Percentiles rank a stretch among this genome's conserved stretches.
phyloP scores from a whole-genome alignment of 495 filamentous ascomycete species.

The Penicillium arizonense region DNA sequence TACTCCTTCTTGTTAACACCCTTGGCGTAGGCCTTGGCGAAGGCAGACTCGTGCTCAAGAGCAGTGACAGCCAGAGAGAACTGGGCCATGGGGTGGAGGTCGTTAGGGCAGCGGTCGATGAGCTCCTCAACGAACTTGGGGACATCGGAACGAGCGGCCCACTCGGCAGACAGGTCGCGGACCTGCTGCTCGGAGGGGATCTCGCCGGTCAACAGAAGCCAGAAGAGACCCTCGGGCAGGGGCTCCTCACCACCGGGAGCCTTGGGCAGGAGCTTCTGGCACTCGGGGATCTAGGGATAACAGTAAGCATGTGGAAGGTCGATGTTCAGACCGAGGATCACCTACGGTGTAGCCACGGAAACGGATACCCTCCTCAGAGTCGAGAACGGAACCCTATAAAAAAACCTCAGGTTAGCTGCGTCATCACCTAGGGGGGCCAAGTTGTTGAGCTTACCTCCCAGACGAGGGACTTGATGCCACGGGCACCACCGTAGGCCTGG shows the following conservation, averaged over 20 bases:
- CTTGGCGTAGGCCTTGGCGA: constrained; percentile 97
- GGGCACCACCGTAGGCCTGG: constrained; percentile 98
- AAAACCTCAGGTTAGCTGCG: constrained; percentile 4
- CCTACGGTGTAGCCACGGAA: constrained; percentile 91
- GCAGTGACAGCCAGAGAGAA: constrained; percentile 97
- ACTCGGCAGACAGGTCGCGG: constrained; percentile 93
- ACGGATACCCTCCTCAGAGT: constrained; percentile 97
- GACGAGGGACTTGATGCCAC: constrained; percentile 96
- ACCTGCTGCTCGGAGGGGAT: constrained; percentile 97
- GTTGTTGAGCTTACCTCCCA: constrained; percentile 68
- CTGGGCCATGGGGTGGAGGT: constrained; percentile 99
- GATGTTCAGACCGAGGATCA: constrained; percentile 3
- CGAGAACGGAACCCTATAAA: constrained; percentile 83
- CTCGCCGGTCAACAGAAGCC: constrained; percentile 97
- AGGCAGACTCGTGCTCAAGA: constrained; percentile 95
- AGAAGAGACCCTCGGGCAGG: constrained; percentile 98
- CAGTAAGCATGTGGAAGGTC: constrained; percentile 15
- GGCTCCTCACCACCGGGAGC: constrained; percentile 94
- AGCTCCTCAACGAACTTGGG: constrained; percentile 98
- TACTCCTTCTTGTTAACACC: constrained; percentile 98
- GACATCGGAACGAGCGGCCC: constrained; percentile 94
- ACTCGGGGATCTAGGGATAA: constrained; percentile 79
- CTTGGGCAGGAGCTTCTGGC: constrained; percentile 95
- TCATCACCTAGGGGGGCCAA: constrained; percentile 1
- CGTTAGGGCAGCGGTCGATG: constrained; percentile 97